phyloP scores from a whole-genome alignment of 495 filamentous ascomycete genomes.

The Xylaria cubensis region DNA sequence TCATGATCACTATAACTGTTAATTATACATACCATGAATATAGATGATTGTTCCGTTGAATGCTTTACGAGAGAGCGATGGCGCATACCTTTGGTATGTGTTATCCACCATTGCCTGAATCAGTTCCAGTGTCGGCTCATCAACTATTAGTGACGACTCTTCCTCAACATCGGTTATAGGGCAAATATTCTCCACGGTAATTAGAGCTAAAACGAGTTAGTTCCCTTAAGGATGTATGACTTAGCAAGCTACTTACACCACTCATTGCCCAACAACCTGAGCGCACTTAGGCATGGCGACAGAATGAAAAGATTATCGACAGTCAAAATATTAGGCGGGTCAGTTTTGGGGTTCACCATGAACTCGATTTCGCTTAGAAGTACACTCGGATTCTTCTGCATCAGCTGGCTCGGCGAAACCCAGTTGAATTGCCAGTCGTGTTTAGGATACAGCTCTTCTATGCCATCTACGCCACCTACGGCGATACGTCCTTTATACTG shows the following conservation, averaged over 20 bases:
- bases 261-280: background rate
- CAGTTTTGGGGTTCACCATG: background rate
- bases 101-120: background rate
- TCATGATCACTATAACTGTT: background rate
- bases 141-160: background rate
- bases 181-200: background rate
- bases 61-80: background rate
- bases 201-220: background rate
- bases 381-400: background rate
- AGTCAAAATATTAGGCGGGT: background rate
- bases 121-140: background rate
- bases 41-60: background rate
- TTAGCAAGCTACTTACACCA: background rate
- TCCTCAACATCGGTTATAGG: background rate
- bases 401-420: constrained; percentile 5
- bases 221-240: background rate
- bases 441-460: background rate
- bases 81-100: background rate
- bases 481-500: background rate
- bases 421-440: background rate
- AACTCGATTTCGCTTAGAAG: background rate
- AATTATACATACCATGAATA: background rate
- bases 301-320: background rate
- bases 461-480: background rate
- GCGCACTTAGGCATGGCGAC: background rate